phyloP scores from a whole-genome alignment of 352 stramenopile genomes.

The Sclerospora graminicola region DNA sequence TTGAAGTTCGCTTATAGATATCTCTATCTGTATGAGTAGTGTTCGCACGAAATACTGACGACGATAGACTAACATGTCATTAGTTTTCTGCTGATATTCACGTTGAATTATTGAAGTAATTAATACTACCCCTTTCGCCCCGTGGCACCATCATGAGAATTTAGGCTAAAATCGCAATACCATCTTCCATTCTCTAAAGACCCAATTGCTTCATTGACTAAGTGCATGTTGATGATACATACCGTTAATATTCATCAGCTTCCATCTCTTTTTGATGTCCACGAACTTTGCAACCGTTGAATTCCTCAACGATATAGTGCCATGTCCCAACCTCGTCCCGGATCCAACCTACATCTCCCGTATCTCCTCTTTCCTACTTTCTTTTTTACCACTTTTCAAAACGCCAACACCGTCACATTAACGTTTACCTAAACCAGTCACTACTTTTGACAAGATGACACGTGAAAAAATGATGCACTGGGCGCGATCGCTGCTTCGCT shows the following conservation, averaged over 20 bases:
- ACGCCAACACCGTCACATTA: neutral
- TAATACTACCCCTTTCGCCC: too few species aligned
- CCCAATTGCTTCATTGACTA: too few species aligned
- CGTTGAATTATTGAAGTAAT: too few species aligned
- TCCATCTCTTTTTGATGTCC: neutral
- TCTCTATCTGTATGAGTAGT: too few species aligned
- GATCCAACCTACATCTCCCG: too few species aligned
- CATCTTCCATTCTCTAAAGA: too few species aligned
- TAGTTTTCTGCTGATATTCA: too few species aligned
- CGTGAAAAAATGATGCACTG: conserved; percentile 14
- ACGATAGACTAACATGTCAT: too few species aligned
- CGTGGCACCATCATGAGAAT: too few species aligned
- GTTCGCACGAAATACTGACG: too few species aligned
- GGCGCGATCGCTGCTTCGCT: conserved; percentile 39
- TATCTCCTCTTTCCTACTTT: neutral
- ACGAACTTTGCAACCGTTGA: neutral
- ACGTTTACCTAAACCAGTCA: neutral
- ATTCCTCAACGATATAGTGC: neutral
- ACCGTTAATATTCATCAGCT: neutral
- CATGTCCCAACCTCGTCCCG: neutral
- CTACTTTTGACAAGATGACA: conserved; percentile 9
- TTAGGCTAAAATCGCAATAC: too few species aligned
- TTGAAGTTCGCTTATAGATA: too few species aligned
- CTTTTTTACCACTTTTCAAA: neutral
- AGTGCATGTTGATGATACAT: neutral